These are phyloP conservation scores for Microbotryum scabiosae DNA, from an alignment of 1,284 basidiomycete species.

Conservation along the genomic window DNA sequence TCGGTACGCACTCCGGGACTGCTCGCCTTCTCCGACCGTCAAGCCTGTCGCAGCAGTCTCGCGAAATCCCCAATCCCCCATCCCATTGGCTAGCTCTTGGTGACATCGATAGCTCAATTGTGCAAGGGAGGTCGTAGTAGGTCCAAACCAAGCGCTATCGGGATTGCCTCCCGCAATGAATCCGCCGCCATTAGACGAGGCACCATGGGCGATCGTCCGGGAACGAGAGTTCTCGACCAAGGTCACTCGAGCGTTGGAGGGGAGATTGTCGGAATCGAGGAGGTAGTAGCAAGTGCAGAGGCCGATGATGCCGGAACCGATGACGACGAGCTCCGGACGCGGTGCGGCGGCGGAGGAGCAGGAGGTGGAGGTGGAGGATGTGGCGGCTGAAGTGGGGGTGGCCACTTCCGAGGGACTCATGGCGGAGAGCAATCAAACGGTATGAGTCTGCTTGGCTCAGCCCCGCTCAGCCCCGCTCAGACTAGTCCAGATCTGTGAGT, in stretches of 20 bases:
- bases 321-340: conserved; percentile 4
- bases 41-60: conserved; percentile 21
- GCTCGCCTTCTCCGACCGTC: conserved; percentile 10
- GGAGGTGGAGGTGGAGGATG: not conserved
- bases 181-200: conserved; percentile 16
- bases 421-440: too few relatives aligned
- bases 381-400: too few relatives aligned
- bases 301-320: conserved; percentile 27
- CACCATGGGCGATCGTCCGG: conserved; percentile 12
- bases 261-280: conserved; percentile 3
- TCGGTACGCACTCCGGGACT: conserved; percentile 17
- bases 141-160: conserved; percentile 14
- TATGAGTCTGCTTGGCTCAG: too few relatives aligned
- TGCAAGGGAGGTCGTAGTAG: conserved; percentile 6
- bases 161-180: conserved; percentile 17
- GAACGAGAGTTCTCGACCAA: conserved; percentile 18
- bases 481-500: too few relatives aligned
- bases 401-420: too few relatives aligned
- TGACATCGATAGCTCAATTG: conserved; percentile 14
- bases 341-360: not conserved
- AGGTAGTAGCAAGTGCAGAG: conserved; percentile 18
- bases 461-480: too few relatives aligned
- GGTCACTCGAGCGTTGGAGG: conserved; percentile 3
- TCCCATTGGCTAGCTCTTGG: conserved; percentile 1
- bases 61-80: conserved; percentile 14